These are phyloP conservation scores for Tranzscheliella williamsii DNA, from an alignment of 1,284 basidiomycete species.

Conservation along the genomic window DNA sequence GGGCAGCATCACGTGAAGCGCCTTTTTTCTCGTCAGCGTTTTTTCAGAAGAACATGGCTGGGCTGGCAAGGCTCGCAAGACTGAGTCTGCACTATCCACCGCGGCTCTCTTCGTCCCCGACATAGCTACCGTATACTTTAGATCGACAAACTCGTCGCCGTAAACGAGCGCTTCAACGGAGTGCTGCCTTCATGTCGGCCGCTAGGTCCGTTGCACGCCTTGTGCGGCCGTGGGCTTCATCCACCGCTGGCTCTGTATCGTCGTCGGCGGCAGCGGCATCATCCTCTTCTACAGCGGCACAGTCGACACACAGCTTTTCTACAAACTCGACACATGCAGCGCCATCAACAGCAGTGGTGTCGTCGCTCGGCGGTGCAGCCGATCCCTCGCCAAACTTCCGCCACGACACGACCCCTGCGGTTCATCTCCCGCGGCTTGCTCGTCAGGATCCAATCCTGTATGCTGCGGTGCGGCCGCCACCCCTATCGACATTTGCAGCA, in stretches of 20 bases:
- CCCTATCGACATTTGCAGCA: slow-evolving; percentile 42
- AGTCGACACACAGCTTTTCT: not conserved
- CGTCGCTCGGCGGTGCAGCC: no score
- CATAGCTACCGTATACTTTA: no score
- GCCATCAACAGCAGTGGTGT: not conserved
- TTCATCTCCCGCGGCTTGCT: slow-evolving; percentile 47
- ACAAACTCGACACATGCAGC: not conserved
- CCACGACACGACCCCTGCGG: slow-evolving; percentile 35
- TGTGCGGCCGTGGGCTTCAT: not conserved
- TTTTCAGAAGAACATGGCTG: no score
- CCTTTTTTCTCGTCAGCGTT: not conserved
- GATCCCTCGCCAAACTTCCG: no score
- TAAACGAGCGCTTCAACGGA: no score
- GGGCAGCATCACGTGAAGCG: slow-evolving; percentile 30
- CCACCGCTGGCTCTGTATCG: no score
- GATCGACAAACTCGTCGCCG: no score
- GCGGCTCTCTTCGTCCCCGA: no score
- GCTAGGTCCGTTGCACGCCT: not conserved
- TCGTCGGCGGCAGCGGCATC: no score
- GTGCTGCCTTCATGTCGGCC: no score
- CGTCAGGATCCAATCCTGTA: slow-evolving; percentile 52
- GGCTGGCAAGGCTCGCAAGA: no score
- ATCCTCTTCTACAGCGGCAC: not conserved
- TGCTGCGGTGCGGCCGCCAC: slow-evolving; percentile 46
- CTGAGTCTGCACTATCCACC: no score